A percentile compares a stretch with the other conserved stretches of the same genome.
Conservation (phyloP, 352 stramenopile species). For the Pythium folliculosum region DNA sequence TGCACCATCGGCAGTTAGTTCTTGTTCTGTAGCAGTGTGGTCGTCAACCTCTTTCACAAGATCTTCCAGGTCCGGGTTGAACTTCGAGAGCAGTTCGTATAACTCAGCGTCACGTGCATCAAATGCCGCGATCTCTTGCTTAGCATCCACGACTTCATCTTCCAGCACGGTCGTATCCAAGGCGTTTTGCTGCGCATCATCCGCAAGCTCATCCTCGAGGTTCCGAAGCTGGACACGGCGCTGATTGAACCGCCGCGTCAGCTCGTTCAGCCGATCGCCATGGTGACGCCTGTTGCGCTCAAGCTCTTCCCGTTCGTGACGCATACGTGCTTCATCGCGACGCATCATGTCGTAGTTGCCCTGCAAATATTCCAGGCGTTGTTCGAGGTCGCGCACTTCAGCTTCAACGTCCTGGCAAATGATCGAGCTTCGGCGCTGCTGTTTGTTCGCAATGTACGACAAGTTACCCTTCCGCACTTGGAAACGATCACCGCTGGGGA, state of each 20-base stretch:
- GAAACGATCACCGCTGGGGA: constrained; percentile 78
- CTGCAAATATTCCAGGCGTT: constrained; percentile 52
- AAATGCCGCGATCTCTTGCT: constrained; percentile 47
- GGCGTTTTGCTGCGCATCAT: constrained; percentile 62
- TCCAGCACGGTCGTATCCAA: constrained; percentile 76
- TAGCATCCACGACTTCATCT: constrained; percentile 57
- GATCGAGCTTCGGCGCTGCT: constrained; percentile 56
- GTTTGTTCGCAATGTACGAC: constrained; percentile 81
- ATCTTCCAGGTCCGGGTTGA: constrained; percentile 69
- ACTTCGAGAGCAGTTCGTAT: constrained; percentile 57
- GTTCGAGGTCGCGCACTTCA: constrained; percentile 59
- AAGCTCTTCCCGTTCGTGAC: constrained; percentile 49
- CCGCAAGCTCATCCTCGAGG: constrained; percentile 70
- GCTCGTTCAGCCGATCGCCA: constrained; percentile 56
- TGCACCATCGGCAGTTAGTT: constrained; percentile 50
- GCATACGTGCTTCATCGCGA: constrained; percentile 49
- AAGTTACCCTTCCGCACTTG: constrained; percentile 75
- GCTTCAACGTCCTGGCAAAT: constrained; percentile 75
- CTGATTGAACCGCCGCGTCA: constrained; percentile 62
- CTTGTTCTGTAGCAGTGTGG: constrained; percentile 47
- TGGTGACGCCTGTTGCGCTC: constrained; percentile 39
- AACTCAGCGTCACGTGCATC: constrained; percentile 49
- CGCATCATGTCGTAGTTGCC: constrained; percentile 49
- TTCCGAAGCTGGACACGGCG: constrained; percentile 51
- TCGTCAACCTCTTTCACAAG: constrained; percentile 60